Evolutionary conservation across 108 stramenopile species (phyloP).

Genomic region (Aureococcus anophagefferens): DNA sequence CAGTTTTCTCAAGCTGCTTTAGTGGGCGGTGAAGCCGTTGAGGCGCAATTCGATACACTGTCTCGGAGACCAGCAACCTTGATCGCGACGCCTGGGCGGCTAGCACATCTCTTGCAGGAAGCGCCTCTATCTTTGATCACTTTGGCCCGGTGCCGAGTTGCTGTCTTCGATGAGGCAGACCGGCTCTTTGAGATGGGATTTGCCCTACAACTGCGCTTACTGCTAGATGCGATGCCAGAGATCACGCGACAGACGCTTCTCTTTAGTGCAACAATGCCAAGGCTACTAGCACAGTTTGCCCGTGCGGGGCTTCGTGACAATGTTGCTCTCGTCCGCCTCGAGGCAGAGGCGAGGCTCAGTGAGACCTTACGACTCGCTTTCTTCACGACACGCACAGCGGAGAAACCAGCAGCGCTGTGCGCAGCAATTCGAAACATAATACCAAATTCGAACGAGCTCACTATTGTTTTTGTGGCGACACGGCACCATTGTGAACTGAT

Average conservation of each 20-base stretch:
- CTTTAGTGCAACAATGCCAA: constrained; percentile 93
- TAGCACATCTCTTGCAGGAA: constrained; percentile 91
- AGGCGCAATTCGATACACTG: constrained; percentile 81
- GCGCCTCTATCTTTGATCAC: constrained; percentile 71
- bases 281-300: constrained; percentile 86
- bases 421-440: constrained; percentile 78
- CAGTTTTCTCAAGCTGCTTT: constrained; percentile 65
- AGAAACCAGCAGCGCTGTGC: constrained; percentile 87
- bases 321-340: constrained; percentile 75
- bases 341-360: constrained; percentile 80
- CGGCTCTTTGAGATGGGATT: constrained; percentile 98
- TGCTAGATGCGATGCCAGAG: constrained; percentile 49
- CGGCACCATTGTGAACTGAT: constrained; percentile 92
- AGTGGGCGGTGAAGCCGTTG: constrained; percentile 93
- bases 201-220: constrained; percentile 72
- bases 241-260: constrained; percentile 74
- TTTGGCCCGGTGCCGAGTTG: constrained; percentile 65
- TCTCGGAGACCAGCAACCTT: constrained; percentile 84
- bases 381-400: constrained; percentile 68
- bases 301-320: constrained; percentile 89
- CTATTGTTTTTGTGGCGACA: constrained; percentile 88
- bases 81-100: constrained; percentile 91
- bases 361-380: constrained; percentile 85
- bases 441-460: constrained; percentile 46
- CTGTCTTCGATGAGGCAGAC: constrained; percentile 97